A percentile compares a stretch with the other conserved stretches of the same genome.
These are phyloP conservation scores for Wickerhamiella domercqiae DNA, from an alignment of 805 yeast species.

Conservation along the genomic window DNA sequence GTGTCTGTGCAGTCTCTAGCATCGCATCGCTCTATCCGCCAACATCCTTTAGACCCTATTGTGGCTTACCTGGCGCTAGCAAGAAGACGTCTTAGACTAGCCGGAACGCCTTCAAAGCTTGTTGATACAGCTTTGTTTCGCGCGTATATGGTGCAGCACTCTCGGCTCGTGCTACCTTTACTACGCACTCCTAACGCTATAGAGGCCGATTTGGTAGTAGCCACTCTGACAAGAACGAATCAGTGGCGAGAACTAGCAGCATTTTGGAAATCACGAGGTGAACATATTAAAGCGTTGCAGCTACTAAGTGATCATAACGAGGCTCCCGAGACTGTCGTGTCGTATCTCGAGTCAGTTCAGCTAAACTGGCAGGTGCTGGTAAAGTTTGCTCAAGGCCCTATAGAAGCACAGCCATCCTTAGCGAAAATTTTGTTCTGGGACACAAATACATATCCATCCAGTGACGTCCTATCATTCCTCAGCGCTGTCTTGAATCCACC, in stretches of 20 bases:
- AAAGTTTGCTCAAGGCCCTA: constrained; percentile 38
- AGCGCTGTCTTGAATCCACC: neutral
- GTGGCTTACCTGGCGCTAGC: constrained; percentile 3
- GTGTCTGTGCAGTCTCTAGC: neutral
- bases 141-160: constrained; percentile 54
- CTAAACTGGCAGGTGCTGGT: constrained; percentile 39
- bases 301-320: constrained; percentile 33
- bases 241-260: constrained; percentile 59
- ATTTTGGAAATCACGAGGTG: constrained; percentile 48
- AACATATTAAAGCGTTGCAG: constrained; percentile 53
- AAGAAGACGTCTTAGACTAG: constrained; percentile 12
- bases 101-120: constrained; percentile 14
- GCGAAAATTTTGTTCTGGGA: constrained; percentile 46
- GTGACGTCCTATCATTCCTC: constrained; percentile 9
- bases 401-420: constrained; percentile 26
- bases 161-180: constrained; percentile 67
- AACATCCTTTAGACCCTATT: constrained; percentile 8
- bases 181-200: constrained; percentile 64
- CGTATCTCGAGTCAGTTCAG: constrained; percentile 10
- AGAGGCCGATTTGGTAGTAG: constrained; percentile 45
- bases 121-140: constrained; percentile 70
- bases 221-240: constrained; percentile 31
- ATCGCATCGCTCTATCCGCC: neutral
- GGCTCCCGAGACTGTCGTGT: constrained; percentile 6
- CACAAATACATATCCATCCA: constrained; percentile 20